Evolutionary conservation across 139 green algal genomes (phyloP).

Genomic region (Eudorina sp.): DNA sequence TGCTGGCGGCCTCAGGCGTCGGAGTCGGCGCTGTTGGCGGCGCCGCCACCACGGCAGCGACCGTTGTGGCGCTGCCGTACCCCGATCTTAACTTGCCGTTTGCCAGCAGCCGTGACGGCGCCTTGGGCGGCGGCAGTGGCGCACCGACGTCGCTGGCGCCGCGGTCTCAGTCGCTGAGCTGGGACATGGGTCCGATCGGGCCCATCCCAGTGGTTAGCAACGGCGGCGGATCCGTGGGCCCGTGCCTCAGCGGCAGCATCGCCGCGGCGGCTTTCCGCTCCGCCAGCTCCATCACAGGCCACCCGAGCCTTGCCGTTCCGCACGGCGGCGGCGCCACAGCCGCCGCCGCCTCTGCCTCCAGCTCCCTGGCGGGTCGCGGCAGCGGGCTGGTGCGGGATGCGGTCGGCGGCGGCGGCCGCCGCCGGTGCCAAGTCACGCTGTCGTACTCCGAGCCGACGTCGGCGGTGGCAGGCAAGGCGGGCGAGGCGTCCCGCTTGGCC

Average conservation of each 20-base stretch:
- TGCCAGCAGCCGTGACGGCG: too few species aligned
- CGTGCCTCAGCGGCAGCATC: not conserved
- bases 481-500: not conserved
- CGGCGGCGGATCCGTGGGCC: not conserved
- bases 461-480: not conserved
- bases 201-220: not conserved
- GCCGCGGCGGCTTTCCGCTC: slow-evolving; percentile 30
- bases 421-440: not conserved
- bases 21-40: not conserved
- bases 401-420: not conserved
- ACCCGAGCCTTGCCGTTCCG: not conserved
- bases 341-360: not conserved
- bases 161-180: not conserved
- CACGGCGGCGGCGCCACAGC: not conserved
- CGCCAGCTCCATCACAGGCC: not conserved
- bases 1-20: not conserved
- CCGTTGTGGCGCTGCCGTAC: not conserved
- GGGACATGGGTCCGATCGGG: not conserved
- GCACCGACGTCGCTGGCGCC: not conserved
- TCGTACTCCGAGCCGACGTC: not conserved
- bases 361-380: not conserved
- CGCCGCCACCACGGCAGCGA: not conserved
- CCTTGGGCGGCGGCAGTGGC: not conserved
- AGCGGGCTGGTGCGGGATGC: slow-evolving; percentile 1
- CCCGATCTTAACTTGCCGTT: slow-evolving; percentile 19